Conservation (phyloP, 305 asterid species). For the Coffea humblotiana region DNA sequence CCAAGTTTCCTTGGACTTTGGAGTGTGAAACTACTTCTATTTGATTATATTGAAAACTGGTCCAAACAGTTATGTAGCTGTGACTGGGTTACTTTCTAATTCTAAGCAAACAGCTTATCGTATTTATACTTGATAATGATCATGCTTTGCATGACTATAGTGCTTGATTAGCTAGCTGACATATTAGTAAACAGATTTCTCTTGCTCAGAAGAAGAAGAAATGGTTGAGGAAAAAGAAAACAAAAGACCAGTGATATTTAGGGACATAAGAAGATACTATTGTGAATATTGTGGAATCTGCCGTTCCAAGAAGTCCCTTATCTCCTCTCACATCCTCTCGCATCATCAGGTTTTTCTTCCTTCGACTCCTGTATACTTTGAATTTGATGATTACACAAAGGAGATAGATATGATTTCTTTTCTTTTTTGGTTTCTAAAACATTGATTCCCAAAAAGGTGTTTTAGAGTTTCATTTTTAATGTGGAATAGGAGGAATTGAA, state of each 20-base stretch:
- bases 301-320: constrained; percentile 78
- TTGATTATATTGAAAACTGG: too few relatives aligned
- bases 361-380: background rate
- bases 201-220: background rate
- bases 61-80: background rate
- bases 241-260: constrained; percentile 37
- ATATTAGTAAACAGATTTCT: background rate
- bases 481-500: constrained; percentile 48
- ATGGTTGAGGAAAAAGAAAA: constrained; percentile 27
- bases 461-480: background rate
- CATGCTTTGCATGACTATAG: background rate
- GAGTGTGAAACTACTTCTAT: background rate
- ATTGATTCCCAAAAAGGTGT: background rate
- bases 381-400: background rate
- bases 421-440: background rate
- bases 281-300: constrained; percentile 83
- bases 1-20: background rate
- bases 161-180: background rate
- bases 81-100: background rate
- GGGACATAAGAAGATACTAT: constrained; percentile 68
- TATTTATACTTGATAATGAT: background rate
- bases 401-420: background rate
- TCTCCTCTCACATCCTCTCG: constrained; percentile 58
- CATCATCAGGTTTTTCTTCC: constrained; percentile 51
- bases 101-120: background rate